phyloP scores from a whole-genome alignment of 768 basidiomycete species.

The Galerina marginata region DNA sequence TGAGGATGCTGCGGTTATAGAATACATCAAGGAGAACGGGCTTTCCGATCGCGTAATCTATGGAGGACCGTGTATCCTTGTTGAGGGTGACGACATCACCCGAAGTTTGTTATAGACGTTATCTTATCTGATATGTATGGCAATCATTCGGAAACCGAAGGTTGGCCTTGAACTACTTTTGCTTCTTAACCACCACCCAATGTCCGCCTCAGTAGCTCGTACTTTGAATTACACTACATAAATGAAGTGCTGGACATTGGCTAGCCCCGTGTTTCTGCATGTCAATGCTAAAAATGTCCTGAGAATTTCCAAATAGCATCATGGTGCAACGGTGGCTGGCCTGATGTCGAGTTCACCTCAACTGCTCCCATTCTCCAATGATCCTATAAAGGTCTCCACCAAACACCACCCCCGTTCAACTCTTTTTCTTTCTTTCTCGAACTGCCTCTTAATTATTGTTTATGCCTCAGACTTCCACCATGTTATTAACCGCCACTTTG shows the following conservation, averaged over 20 bases:
- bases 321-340: background rate
- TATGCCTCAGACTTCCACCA: background rate
- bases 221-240: too few species aligned
- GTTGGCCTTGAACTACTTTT: background rate
- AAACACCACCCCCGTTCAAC: background rate
- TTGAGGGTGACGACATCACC: conserved; percentile 70
- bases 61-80: conserved; percentile 84
- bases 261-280: too few species aligned
- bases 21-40: conserved; percentile 69
- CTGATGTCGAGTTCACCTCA: background rate
- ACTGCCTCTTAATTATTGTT: background rate
- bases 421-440: background rate
- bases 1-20: conserved; percentile 65
- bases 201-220: too few species aligned
- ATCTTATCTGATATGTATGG: background rate
- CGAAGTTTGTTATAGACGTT: conserved; percentile 26
- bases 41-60: conserved; percentile 73
- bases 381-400: conserved; percentile 9
- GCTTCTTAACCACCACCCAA: too few species aligned
- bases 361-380: conserved; percentile 9
- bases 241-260: background rate
- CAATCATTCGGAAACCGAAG: background rate
- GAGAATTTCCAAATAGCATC: background rate
- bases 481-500: background rate
- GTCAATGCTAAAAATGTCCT: background rate